Evolutionary conservation across 768 basidiomycete genomes (phyloP).

Genomic region (Mrakia blollopis): DNA sequence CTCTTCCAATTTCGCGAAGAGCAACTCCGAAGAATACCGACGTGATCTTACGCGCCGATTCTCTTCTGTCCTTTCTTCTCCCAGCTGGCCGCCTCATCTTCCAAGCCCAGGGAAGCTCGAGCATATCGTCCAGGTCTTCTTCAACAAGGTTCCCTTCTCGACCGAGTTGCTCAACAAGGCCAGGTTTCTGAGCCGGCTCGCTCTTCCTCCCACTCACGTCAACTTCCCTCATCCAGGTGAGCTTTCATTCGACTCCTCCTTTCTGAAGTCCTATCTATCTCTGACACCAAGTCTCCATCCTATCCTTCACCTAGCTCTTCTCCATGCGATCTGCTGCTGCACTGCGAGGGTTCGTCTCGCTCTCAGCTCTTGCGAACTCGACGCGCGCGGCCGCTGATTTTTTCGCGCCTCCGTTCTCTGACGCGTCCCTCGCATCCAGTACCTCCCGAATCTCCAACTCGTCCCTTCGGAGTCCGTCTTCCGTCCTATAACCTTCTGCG

Average conservation of each 20-base stretch:
- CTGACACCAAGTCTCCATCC: too few species aligned
- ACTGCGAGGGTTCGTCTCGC: background rate
- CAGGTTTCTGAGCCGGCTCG: background rate
- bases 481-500: background rate
- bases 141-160: background rate
- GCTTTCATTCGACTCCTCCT: background rate
- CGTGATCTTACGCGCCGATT: background rate
- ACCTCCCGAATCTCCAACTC: background rate
- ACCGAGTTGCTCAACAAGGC: background rate
- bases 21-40: too few species aligned
- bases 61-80: background rate
- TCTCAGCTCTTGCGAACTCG: background rate
- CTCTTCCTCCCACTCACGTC: background rate
- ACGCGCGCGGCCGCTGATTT: too few species aligned
- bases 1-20: background rate
- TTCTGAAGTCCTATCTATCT: too few species aligned
- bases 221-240: background rate
- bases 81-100: background rate
- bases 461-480: background rate
- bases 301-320: background rate
- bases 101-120: slow-evolving; percentile 13
- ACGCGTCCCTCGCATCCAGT: background rate
- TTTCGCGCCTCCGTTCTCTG: background rate
- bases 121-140: slow-evolving; percentile 7
- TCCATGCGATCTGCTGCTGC: background rate